phyloP scores from a whole-genome alignment of 1,284 basidiomycete genomes.

The Sanghuangporus sanghuang region DNA sequence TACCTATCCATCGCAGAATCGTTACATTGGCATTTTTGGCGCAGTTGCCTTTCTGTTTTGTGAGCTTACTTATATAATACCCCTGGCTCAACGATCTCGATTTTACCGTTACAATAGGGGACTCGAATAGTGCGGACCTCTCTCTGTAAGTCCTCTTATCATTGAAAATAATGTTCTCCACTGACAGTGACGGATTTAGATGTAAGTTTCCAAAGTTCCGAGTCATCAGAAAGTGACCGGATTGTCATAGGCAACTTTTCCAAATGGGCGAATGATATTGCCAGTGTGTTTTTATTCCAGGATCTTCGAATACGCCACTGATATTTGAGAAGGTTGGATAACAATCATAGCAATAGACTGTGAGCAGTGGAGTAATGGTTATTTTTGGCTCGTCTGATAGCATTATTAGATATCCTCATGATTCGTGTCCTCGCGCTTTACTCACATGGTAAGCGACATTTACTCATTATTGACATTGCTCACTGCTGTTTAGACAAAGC shows the following conservation, averaged over 20 bases:
- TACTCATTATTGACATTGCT: background rate
- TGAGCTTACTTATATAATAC: background rate
- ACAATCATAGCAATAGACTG: conserved; percentile 4
- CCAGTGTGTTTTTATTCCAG: background rate
- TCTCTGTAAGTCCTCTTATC: too few relatives aligned
- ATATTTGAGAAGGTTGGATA: background rate
- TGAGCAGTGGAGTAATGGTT: background rate
- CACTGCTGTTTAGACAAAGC: background rate
- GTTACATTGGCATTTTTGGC: background rate
- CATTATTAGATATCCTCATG: conserved; percentile 1
- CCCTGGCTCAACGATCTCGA: background rate
- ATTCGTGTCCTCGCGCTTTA: conserved; percentile 10
- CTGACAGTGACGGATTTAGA: background rate
- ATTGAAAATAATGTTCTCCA: background rate
- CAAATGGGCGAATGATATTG: background rate
- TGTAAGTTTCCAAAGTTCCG: background rate
- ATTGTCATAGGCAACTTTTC: background rate
- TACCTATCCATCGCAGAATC: background rate
- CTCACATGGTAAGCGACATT: background rate
- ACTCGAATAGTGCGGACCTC: background rate
- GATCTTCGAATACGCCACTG: background rate
- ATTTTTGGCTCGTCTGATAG: background rate
- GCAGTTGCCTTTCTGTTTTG: background rate
- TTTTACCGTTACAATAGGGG: background rate
- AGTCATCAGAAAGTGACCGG: background rate